A percentile compares a stretch with the other conserved stretches of the same genome.
Evolutionary conservation across 208 protist species (phyloP).

Genomic region (Leishmania major): DNA sequence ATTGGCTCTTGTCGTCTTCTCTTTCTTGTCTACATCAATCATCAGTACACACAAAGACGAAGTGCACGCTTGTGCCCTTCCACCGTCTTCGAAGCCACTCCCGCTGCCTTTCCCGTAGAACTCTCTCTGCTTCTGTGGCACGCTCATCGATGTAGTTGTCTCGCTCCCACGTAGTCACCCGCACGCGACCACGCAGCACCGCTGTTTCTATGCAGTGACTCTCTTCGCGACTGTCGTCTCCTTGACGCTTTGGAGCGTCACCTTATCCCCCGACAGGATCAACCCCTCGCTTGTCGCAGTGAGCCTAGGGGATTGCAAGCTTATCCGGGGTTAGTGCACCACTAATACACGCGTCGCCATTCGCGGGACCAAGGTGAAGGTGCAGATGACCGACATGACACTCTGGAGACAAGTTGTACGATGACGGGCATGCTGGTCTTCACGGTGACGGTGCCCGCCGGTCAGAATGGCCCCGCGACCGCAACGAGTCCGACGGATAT

Average conservation of each 20-base stretch:
- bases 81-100: too few species aligned
- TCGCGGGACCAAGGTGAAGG: not conserved
- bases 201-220: constrained; percentile 15
- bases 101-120: too few species aligned
- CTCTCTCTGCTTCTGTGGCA: not conserved
- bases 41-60: too few species aligned
- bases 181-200: not conserved
- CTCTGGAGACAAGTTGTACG: not conserved
- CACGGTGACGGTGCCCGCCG: not conserved
- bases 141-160: not conserved
- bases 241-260: constrained; percentile 14
- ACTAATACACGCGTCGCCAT: constrained; percentile 8
- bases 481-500: constrained; percentile 4
- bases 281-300: not conserved
- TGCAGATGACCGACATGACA: constrained; percentile 2
- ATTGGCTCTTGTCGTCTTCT: too few species aligned
- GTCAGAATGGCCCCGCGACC: not conserved
- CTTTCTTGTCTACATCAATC: too few species aligned
- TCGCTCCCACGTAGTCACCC: not conserved
- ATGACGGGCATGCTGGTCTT: not conserved
- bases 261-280: constrained; percentile 4
- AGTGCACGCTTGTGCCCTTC: too few species aligned
- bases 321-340: constrained; percentile 2
- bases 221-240: constrained; percentile 7
- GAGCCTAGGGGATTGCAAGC: not conserved